Percentiles rank a stretch among this genome's conserved stretches.
phyloP scores from a whole-genome alignment of 495 filamentous ascomycete genomes.

The Lasiosphaeriaceae sp. region DNA sequence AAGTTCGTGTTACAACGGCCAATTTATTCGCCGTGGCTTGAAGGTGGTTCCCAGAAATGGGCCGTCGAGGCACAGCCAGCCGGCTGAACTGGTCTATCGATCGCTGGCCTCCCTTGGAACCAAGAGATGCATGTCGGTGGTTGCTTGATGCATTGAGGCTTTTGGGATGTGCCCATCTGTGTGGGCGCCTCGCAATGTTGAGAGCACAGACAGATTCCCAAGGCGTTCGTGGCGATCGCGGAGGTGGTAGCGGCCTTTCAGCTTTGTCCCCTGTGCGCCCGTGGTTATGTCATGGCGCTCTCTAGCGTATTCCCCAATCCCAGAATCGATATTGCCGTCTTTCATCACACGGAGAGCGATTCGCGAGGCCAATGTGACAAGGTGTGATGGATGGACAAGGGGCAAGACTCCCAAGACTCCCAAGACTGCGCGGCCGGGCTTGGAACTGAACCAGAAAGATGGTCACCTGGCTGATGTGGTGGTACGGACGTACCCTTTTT shows the following conservation, averaged over 20 bases:
- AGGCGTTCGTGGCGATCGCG: too few relatives aligned
- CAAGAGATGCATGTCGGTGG: too few relatives aligned
- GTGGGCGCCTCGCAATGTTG: too few relatives aligned
- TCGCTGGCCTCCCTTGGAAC: too few relatives aligned
- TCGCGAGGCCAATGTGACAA: not conserved
- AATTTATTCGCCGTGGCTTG: not conserved
- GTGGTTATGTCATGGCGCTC: not conserved
- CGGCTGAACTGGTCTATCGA: too few relatives aligned
- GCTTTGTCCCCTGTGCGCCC: not conserved
- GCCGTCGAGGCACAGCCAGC: too few relatives aligned
- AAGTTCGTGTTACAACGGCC: not conserved
- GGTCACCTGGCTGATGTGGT: too few relatives aligned
- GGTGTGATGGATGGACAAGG: not conserved
- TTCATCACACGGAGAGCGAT: not conserved
- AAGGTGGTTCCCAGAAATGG: not conserved
- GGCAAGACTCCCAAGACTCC: not conserved
- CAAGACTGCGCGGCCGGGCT: not conserved
- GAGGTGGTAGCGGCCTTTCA: not conserved
- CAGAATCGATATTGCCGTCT: not conserved
- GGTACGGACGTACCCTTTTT: too few relatives aligned
- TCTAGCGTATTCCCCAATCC: not conserved
- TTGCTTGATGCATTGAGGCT: too few relatives aligned
- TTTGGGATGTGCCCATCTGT: too few relatives aligned
- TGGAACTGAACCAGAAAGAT: not conserved
- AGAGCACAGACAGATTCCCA: too few relatives aligned